These are phyloP conservation scores for Cladosporium colombiae DNA, from an alignment of 2,329 filamentous ascomycete species.

Conservation along the genomic window DNA sequence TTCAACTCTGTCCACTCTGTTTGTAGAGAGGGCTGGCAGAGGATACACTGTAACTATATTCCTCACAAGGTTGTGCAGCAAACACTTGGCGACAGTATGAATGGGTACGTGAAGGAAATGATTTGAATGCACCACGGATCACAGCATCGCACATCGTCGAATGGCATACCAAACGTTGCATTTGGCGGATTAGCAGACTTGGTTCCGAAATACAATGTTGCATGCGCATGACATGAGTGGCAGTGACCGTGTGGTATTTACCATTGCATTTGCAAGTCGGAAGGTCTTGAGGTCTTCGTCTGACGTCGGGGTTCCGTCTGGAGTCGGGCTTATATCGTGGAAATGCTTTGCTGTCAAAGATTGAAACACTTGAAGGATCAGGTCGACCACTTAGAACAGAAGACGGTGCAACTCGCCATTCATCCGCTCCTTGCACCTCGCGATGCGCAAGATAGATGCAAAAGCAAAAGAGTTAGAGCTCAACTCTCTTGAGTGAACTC, in stretches of 20 bases:
- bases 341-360: not conserved
- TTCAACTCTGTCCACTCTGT: no score
- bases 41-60: no score
- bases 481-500: not conserved
- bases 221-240: no score
- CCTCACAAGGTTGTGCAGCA: no score
- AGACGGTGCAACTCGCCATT: not conserved
- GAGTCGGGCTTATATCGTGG: not conserved
- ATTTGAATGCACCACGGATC: no score
- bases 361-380: not conserved
- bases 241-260: not conserved
- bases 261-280: not conserved
- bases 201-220: no score
- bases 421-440: not conserved
- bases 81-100: no score
- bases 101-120: no score
- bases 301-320: not conserved
- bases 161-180: no score
- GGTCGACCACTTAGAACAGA: not conserved
- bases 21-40: no score
- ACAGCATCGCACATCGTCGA: no score
- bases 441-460: not conserved
- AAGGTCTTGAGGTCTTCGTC: not conserved
- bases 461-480: not conserved
- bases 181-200: no score